Base-by-base conservation (phyloP, 345 rosid species). In the Gossypium rotundifolium region DNA sequence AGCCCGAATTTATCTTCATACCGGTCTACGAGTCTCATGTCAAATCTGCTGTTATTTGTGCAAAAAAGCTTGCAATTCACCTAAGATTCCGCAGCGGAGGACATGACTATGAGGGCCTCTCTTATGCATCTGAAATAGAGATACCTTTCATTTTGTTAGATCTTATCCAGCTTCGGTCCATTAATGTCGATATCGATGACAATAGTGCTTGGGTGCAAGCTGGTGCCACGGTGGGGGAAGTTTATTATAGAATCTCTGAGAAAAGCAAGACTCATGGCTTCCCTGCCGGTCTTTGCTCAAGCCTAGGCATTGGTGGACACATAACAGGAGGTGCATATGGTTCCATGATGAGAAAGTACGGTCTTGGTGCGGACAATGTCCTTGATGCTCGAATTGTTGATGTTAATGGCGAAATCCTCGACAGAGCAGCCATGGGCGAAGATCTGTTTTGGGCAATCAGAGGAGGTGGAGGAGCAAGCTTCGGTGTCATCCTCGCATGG, bases 71-170 rank as follows among this genome's bases (percentile, higher is more conserved):
- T 75, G 77, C 73, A n/a, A 10, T 87, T 3, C 88, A 83, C 17
- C 71, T 84, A 2, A 65, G 83, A 49, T 74, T 84, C 67, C 75
- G 85, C 53, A 84, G 90, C 23, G 87, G 89, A 2, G 89, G 89
- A 10, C 89, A 86, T 23, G 87, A 58, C 14, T 58, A 58, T 12
- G 62, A 58, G 62, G 62, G 62, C 33, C 62, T 58, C 7, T 58
- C 62, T 12, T 84, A 86, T 58, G 77, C 78, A 11, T 84, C 90
- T 2, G 38, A 76, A 1, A 76, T 74, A 3, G 77, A 65, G 38
- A n/a, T 64, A 20, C 86, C 88, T 0, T 84, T 84, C 76, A 58
- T 84, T 9, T 3, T 86, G 29, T 22, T 83, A 33, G 90, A 86
- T 78, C 51, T 83, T 66, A 61, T 71, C 16, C 74, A 29, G 44